Percentiles rank a stretch among this genome's conserved stretches.
phyloP scores from a whole-genome alignment of 176 grass and related monocot species.

The Saccharum officinarum region DNA sequence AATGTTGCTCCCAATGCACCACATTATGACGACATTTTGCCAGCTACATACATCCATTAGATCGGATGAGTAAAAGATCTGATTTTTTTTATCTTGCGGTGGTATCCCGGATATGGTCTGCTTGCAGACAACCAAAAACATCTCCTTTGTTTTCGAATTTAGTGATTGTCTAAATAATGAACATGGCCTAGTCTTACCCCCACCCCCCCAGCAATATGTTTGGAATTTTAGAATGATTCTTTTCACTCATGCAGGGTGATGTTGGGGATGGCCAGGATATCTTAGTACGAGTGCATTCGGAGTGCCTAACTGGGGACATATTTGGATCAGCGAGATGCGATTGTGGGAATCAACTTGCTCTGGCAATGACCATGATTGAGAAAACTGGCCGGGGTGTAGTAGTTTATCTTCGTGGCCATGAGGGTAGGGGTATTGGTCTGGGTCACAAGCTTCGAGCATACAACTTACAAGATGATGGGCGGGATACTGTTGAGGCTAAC shows the following conservation, averaged over 20 bases:
- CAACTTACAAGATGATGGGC: slow-evolving; percentile 83
- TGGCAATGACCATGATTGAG: slow-evolving; percentile 89
- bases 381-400: slow-evolving; percentile 83
- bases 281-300: slow-evolving; percentile 84
- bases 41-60: slow-evolving; percentile 21
- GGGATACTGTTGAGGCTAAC: slow-evolving; percentile 96
- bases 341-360: slow-evolving; percentile 74
- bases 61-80: slow-evolving; percentile 4
- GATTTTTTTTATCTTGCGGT: not conserved
- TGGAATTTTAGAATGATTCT: slow-evolving; percentile 2
- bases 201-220: not conserved
- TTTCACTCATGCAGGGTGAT: slow-evolving; percentile 69
- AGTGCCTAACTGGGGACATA: slow-evolving; percentile 93
- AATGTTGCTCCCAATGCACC: not conserved
- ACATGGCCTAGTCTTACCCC: not conserved
- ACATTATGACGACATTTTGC: not conserved
- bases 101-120: not conserved
- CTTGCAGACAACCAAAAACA: not conserved
- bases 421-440: slow-evolving; percentile 88
- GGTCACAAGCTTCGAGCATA: slow-evolving; percentile 95
- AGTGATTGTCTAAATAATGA: slow-evolving; percentile 22
- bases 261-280: slow-evolving; percentile 94
- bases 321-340: slow-evolving; percentile 89
- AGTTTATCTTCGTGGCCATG: slow-evolving; percentile 89
- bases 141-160: not conserved